Base-by-base conservation (phyloP, 306 rosid genomes). In the Luffa acutangula region DNA sequence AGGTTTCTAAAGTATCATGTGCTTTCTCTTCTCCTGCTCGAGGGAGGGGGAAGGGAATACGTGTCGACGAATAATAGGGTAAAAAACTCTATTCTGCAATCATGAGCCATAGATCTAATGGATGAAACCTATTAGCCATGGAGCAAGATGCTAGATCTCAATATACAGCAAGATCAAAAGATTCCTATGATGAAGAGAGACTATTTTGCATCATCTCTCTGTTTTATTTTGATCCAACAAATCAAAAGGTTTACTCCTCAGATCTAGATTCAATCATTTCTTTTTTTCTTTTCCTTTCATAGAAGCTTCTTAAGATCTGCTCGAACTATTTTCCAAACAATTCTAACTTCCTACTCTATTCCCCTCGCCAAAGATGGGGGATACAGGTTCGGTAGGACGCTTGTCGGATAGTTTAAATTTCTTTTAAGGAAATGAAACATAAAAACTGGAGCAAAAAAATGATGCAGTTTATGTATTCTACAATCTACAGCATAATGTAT, bases 381-480 rank as follows among this genome's bases (percentile, higher is more conserved):
- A 39, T 21, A 5, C 9, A 5, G 57, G 3, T 62, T 33, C 41
- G 33, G 8, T 13, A 33, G 67, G 33, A 42, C 11, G 9, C 39
- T 5, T 33, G 18, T 9, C n/a, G 5, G 8, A 33, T 64, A 4
- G 43, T 64, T 64, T 14, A 36, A 65, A 21, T 9, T 3, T 31
- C 12, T 46, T 65, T 65, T 60, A 4, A 41, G 58, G 79, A 79
- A 20, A 72, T 54, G 74, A 77, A 84, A 58, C 7, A 52, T 67
- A 41, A 39, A 67, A 9, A 43, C 51, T 10, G 33, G 42, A 18
- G 76, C 1, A 11, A n/a, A 70, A 48, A 48, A 33, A 74, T 33
- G 78, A 33, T 14, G 4, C 12, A 7, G 12, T 31, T 51, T 51
- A 33, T 66, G 58, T 7, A 74, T 15, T 45, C 20, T 53, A 54